Conservation (phyloP, 495 filamentous ascomycete species). For the Aspergillus wentii region DNA sequence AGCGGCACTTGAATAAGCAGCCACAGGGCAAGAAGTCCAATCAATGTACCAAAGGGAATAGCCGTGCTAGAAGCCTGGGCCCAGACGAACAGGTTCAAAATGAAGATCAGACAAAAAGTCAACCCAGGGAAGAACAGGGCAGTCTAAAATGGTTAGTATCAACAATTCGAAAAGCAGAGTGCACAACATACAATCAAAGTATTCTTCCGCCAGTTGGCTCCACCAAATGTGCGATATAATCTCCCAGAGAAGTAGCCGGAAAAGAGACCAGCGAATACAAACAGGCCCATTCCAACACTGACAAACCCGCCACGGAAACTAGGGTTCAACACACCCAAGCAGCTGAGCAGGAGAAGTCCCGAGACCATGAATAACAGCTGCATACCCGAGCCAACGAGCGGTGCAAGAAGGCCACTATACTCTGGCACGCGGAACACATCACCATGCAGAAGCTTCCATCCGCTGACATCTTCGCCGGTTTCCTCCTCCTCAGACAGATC, state of each 20-base stretch:
- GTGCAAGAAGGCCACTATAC: constrained; percentile 74
- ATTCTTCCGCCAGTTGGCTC: constrained; percentile 74
- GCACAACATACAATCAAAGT: constrained; percentile 55
- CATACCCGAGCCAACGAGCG: constrained; percentile 82
- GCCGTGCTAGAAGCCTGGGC: constrained; percentile 87
- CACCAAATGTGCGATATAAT: constrained; percentile 84
- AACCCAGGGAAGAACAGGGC: constrained; percentile 82
- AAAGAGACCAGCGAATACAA: constrained; percentile 82
- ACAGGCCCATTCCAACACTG: constrained; percentile 79
- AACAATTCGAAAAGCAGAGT: neutral
- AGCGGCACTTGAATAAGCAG: constrained; percentile 85
- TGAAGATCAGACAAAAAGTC: constrained; percentile 72
- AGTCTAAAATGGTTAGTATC: constrained; percentile 43
- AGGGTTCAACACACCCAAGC: constrained; percentile 80
- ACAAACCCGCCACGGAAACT: constrained; percentile 91
- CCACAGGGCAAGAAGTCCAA: constrained; percentile 77
- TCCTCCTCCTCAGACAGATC: constrained; percentile 74
- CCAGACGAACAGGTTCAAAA: constrained; percentile 93
- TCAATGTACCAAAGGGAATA: constrained; percentile 79
- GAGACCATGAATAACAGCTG: constrained; percentile 85
- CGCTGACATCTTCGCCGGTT: constrained; percentile 74
- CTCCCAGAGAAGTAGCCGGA: constrained; percentile 90
- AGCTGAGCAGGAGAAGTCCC: constrained; percentile 73
- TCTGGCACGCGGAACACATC: constrained; percentile 85
- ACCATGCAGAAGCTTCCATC: constrained; percentile 92